Percentiles rank a stretch among this genome's conserved stretches.
These are phyloP conservation scores for Kwoniella dejecticola DNA, from an alignment of 768 basidiomycete genomes.

Conservation along the genomic window DNA sequence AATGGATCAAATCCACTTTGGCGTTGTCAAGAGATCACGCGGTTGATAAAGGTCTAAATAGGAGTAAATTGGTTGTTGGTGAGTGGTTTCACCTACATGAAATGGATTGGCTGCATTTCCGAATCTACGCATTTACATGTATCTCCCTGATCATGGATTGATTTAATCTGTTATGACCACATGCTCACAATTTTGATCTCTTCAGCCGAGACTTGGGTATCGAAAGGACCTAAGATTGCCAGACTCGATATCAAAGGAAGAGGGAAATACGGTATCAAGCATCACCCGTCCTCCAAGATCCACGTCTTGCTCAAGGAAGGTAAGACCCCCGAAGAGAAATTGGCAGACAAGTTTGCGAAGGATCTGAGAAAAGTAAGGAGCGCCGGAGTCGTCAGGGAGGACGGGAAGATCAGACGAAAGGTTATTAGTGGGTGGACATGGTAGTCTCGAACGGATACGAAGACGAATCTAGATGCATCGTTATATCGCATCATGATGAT, in stretches of 20 bases:
- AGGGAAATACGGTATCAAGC: constrained; percentile 73
- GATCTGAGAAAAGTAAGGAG: constrained; percentile 77
- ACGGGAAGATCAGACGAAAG: constrained; percentile 57
- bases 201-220: constrained; percentile 90
- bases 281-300: constrained; percentile 73
- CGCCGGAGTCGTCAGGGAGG: constrained; percentile 75
- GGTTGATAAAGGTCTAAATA: constrained; percentile 72
- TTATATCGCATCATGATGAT: no score
- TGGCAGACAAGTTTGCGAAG: constrained; percentile 65
- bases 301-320: constrained; percentile 79
- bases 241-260: constrained; percentile 81
- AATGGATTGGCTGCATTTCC: no score
- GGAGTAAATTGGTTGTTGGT: constrained; percentile 78
- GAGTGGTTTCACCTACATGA: constrained; percentile 56
- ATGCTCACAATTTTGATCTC: constrained; percentile 1
- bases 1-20: constrained; percentile 82
- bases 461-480: no score
- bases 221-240: constrained; percentile 71
- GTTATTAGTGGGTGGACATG: constrained; percentile 51
- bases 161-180: no score
- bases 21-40: constrained; percentile 85
- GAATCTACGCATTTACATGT: no score
- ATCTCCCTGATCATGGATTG: no score
- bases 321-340: constrained; percentile 69
- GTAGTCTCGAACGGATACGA: no score